These are phyloP conservation scores for Orbilia blumenaviensis DNA, from an alignment of 2,329 filamentous ascomycete genomes.

Conservation along the genomic window DNA sequence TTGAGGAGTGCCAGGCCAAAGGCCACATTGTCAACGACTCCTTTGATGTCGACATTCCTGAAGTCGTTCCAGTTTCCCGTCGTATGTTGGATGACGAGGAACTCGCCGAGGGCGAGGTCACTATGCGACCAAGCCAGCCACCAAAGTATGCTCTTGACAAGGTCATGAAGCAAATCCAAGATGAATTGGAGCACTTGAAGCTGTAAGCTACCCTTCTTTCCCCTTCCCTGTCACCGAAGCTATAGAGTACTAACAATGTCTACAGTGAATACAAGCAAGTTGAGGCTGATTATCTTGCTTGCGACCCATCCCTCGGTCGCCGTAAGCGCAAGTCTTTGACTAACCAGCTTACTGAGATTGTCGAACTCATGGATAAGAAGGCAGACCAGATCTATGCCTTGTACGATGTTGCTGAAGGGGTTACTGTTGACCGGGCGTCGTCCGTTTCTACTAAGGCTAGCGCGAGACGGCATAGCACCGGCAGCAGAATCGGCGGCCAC, in stretches of 20 bases:
- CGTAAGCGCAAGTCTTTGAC: slow-evolving; percentile 57
- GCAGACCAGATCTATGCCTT: slow-evolving; percentile 58
- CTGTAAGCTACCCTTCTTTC: slow-evolving; percentile 51
- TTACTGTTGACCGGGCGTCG: slow-evolving; percentile 1
- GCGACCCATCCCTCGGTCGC: slow-evolving; percentile 57
- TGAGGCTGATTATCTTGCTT: slow-evolving; percentile 57
- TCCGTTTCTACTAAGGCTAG: slow-evolving; percentile 13
- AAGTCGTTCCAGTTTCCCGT: slow-evolving; percentile 55
- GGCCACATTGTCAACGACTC: slow-evolving; percentile 54
- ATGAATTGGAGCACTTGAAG: slow-evolving; percentile 58
- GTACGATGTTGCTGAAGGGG: slow-evolving; percentile 57
- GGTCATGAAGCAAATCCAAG: slow-evolving; percentile 57
- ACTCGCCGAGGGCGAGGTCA: slow-evolving; percentile 43
- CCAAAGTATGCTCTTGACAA: slow-evolving; percentile 56
- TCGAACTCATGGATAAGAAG: slow-evolving; percentile 58
- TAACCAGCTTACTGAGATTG: slow-evolving; percentile 56
- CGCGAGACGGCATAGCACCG: slow-evolving; percentile 17
- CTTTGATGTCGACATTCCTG: slow-evolving; percentile 55
- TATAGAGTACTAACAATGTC: slow-evolving; percentile 10
- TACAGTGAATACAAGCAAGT: slow-evolving; percentile 56
- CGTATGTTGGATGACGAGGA: slow-evolving; percentile 54
- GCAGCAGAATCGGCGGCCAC: slow-evolving; percentile 12
- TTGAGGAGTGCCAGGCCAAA: slow-evolving; percentile 51
- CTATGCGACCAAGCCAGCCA: slow-evolving; percentile 56
- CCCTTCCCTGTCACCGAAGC: background rate